These are phyloP conservation scores for Medicago ruthenica DNA, from an alignment of 306 rosid genomes.

Conservation along the genomic window DNA sequence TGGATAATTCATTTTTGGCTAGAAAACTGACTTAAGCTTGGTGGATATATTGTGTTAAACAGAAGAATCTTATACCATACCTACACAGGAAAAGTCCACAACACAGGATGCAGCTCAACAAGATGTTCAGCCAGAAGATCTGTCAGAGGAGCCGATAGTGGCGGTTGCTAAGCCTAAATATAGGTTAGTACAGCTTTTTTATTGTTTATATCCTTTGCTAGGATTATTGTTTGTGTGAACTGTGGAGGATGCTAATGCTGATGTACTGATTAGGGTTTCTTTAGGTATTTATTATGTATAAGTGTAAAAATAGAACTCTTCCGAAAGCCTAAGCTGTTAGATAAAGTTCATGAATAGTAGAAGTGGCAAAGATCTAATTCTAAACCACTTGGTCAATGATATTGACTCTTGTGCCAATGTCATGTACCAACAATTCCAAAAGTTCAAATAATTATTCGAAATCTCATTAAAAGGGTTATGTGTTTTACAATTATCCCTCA, in stretches of 20 bases:
- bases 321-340: slow-evolving; percentile 18
- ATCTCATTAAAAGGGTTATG: no score
- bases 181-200: slow-evolving; percentile 53
- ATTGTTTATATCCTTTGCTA: slow-evolving; percentile 15
- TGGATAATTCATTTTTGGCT: slow-evolving; percentile 19
- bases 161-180: slow-evolving; percentile 67
- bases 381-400: neutral
- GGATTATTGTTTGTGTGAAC: neutral
- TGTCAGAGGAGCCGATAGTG: slow-evolving; percentile 41
- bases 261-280: neutral
- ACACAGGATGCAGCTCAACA: slow-evolving; percentile 37
- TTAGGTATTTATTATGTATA: slow-evolving; percentile 14
- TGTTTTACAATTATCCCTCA: no score
- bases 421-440: neutral
- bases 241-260: neutral
- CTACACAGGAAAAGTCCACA: slow-evolving; percentile 47
- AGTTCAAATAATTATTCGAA: no score
- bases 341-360: slow-evolving; percentile 18
- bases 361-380: neutral
- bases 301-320: neutral
- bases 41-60: slow-evolving; percentile 42
- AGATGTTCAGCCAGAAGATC: slow-evolving; percentile 48
- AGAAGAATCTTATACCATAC: slow-evolving; percentile 64
- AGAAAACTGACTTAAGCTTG: slow-evolving; percentile 37
- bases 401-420: neutral